phyloP scores from a whole-genome alignment of 2,329 filamentous ascomycete genomes.

The Lachnellula subtilissima region DNA sequence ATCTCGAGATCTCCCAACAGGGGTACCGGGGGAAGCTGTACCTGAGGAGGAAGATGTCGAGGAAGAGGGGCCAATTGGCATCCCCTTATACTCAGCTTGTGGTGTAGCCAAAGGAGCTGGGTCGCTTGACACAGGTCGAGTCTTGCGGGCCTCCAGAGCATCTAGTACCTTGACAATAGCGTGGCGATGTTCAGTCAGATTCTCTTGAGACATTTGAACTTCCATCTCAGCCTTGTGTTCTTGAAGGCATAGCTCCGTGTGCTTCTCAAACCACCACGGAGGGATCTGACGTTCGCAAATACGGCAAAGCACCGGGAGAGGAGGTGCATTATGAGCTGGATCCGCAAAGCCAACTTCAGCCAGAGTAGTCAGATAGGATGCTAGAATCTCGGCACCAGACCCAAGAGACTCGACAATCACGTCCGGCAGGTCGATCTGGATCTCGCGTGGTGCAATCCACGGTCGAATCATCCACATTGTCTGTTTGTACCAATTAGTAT shows the following conservation, averaged over 20 bases:
- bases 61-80: slow-evolving; percentile 73
- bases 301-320: slow-evolving; percentile 81
- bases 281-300: slow-evolving; percentile 97
- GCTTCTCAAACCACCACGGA: slow-evolving; percentile 99
- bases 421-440: slow-evolving; percentile 89
- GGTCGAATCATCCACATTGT: slow-evolving; percentile 99
- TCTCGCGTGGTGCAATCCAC: slow-evolving; percentile 80
- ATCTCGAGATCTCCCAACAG: slow-evolving; percentile 67
- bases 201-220: slow-evolving; percentile 92
- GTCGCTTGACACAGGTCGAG: slow-evolving; percentile 56
- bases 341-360: slow-evolving; percentile 78
- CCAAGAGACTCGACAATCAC: slow-evolving; percentile 90
- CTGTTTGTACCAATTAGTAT: slow-evolving; percentile 43
- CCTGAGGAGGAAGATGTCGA: slow-evolving; percentile 65
- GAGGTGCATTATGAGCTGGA: slow-evolving; percentile 71
- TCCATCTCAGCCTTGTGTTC: slow-evolving; percentile 98
- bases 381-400: slow-evolving; percentile 89
- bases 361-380: slow-evolving; percentile 84
- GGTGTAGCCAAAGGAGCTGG: slow-evolving; percentile 40
- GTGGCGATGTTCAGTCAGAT: slow-evolving; percentile 85
- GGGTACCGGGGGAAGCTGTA: slow-evolving; percentile 64
- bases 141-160: slow-evolving; percentile 74
- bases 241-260: slow-evolving; percentile 91
- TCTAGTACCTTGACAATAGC: slow-evolving; percentile 93
- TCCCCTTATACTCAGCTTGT: slow-evolving; percentile 78